Percentiles rank a stretch among this genome's conserved stretches.
phyloP scores from a whole-genome alignment of 441 rosid genomes.

The Gossypium gossypioides region DNA sequence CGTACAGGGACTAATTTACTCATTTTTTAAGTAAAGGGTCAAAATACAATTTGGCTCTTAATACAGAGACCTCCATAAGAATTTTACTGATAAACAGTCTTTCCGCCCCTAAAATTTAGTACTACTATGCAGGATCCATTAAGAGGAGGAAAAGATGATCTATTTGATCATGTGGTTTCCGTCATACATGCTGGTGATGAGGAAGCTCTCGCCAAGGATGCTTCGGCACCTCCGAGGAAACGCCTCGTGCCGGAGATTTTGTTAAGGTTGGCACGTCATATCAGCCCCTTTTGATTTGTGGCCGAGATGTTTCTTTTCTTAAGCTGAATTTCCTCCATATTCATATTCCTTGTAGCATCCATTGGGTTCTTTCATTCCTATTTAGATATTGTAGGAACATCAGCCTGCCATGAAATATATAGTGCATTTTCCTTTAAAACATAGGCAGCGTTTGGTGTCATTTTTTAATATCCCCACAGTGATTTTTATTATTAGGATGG shows the following conservation, averaged over 20 bases:
- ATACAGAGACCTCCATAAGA: too few species aligned
- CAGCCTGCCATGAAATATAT: neutral
- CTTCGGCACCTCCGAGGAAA: constrained; percentile 51
- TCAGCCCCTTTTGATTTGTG: constrained; percentile 64
- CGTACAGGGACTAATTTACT: too few species aligned
- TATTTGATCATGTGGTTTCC: constrained; percentile 55
- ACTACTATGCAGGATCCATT: constrained; percentile 65
- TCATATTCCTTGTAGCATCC: neutral
- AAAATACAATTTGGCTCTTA: too few species aligned
- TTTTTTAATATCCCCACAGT: neutral
- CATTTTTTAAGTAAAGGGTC: too few species aligned
- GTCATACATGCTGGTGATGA: constrained; percentile 51
- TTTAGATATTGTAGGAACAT: neutral
- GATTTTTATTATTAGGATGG: neutral
- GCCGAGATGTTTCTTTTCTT: too few species aligned
- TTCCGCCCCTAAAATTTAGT: neutral
- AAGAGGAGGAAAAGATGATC: constrained; percentile 81
- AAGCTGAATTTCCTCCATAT: neutral
- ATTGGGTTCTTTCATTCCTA: neutral
- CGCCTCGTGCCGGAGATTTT: constrained; percentile 76
- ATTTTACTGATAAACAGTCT: neutral
- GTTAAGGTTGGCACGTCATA: constrained; percentile 47
- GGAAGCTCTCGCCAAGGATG: constrained; percentile 59
- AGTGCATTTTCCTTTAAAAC: constrained; percentile 1
- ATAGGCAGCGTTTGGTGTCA: neutral